Conservation (phyloP, 768 basidiomycete species). For the Lactifluus hygrophoroides region DNA sequence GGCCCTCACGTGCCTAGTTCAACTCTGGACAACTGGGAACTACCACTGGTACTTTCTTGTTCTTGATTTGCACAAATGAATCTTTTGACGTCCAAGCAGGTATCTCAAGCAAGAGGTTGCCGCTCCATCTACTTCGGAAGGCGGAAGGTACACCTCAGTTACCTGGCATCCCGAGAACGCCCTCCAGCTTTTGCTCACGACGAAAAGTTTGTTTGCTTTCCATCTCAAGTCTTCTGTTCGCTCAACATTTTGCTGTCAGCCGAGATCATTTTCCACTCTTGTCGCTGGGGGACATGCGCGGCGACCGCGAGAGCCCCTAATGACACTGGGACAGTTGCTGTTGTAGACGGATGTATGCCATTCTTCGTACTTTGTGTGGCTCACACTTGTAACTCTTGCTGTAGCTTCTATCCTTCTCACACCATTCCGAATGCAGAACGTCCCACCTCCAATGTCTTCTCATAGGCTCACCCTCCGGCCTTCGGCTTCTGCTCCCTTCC, state of each 20-base stretch:
- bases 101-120: conserved; percentile 88
- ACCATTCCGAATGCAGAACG: conserved; percentile 87
- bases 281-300: conserved; percentile 71
- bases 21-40: conserved; percentile 91
- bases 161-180: conserved; percentile 84
- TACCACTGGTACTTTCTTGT: conserved; percentile 69
- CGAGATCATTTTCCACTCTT: conserved; percentile 48
- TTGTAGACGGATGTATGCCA: conserved; percentile 79
- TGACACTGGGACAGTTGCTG: conserved; percentile 81
- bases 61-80: neutral
- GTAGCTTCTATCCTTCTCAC: conserved; percentile 74
- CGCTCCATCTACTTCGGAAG: conserved; percentile 28
- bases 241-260: conserved; percentile 28
- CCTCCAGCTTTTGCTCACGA: conserved; percentile 55
- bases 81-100: conserved; percentile 34
- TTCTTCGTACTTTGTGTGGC: neutral
- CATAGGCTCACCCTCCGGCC: conserved; percentile 32
- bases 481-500: conserved; percentile 27
- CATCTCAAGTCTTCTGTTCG: neutral
- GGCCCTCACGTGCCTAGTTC: conserved; percentile 43
- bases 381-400: neutral
- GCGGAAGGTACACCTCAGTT: conserved; percentile 60
- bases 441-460: conserved; percentile 97
- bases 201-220: conserved; percentile 41
- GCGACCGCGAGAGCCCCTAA: conserved; percentile 51